Base-by-base conservation (phyloP, 768 basidiomycete species). In the Podaxis sp. region DNA sequence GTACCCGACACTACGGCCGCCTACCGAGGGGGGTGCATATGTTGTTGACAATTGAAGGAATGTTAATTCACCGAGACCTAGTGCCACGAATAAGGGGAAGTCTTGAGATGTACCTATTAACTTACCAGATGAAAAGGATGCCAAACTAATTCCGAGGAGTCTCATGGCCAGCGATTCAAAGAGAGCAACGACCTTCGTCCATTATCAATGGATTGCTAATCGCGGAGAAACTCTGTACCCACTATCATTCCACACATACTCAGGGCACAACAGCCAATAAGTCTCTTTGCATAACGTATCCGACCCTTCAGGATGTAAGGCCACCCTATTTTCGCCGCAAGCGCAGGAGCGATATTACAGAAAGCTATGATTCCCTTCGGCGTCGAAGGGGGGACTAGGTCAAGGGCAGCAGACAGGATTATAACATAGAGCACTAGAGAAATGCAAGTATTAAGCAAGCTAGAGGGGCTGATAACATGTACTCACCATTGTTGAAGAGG, bases 321-420 rank as follows among this genome's bases (percentile, higher is more conserved):
- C 84, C 96, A 99, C 8, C 87, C 89, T 3, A 97, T 78, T 76
- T 98, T 99, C 19, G 93, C 94, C 0, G 88, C 72, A 2, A 99
- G 76, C 0, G 93, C 86, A 0, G 96, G 96, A 12, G 90, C 84
- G 59, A 99, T 97, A 73, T 99, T 99, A 77, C 92, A 96, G 72
- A 99, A 95, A 0, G 90, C 87, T 57, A 99, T 94, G 60, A 99
- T 87, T 15, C 96, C 96, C 72, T 96, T 96, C 0, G 96, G 96
- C 0, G 94, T 96, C 2, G 89, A 84, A 1, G 93, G 88, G 7
- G 95, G 92, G 1, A 97, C 95, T 2, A 99, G 84, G 71, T 99
- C 97, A 3, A 98, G 80, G 1, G 97, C 97, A 5, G 96, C 96
- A 1, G 94, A 96, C 19, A 99, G 85, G 65, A 99, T 97, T 64